A percentile compares a stretch with the other conserved stretches of the same genome.
phyloP scores from a whole-genome alignment of 2,329 filamentous ascomycete genomes.

The Fonsecaea pugnacius region DNA sequence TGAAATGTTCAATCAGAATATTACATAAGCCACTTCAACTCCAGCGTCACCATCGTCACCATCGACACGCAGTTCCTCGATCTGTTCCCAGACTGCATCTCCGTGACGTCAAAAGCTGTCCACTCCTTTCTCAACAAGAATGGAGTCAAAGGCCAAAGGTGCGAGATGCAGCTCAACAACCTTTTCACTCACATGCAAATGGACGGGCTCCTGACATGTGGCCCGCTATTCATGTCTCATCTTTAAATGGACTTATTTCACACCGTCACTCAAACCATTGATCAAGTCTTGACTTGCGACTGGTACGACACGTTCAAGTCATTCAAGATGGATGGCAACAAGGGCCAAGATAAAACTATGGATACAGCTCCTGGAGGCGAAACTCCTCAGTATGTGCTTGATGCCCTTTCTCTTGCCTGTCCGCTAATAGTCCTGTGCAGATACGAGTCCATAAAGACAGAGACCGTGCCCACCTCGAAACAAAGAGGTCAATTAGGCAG shows the following conservation, averaged over 20 bases:
- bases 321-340: slow-evolving; percentile 26
- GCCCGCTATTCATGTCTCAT: not conserved
- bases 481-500: slow-evolving; percentile 62
- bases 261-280: slow-evolving; percentile 33
- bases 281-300: slow-evolving; percentile 35
- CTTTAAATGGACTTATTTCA: slow-evolving; percentile 37
- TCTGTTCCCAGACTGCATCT: not conserved
- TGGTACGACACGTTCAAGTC: slow-evolving; percentile 34
- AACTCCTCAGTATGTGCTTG: slow-evolving; percentile 57
- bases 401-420: not conserved
- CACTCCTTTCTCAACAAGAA: not conserved
- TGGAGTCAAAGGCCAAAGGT: not conserved
- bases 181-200: slow-evolving; percentile 13
- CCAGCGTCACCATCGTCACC: not conserved
- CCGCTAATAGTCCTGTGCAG: slow-evolving; percentile 40
- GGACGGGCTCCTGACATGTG: not conserved
- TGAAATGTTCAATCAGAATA: not conserved
- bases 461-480: slow-evolving; percentile 56
- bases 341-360: slow-evolving; percentile 53
- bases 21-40: not conserved
- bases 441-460: slow-evolving; percentile 63
- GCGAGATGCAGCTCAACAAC: slow-evolving; percentile 2
- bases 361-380: slow-evolving; percentile 65
- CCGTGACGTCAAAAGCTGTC: not conserved
- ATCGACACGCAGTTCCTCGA: not conserved